Evolutionary conservation across 2,329 filamentous ascomycete species (phyloP).

Genomic region (Dothiorella sarmentorum): DNA sequence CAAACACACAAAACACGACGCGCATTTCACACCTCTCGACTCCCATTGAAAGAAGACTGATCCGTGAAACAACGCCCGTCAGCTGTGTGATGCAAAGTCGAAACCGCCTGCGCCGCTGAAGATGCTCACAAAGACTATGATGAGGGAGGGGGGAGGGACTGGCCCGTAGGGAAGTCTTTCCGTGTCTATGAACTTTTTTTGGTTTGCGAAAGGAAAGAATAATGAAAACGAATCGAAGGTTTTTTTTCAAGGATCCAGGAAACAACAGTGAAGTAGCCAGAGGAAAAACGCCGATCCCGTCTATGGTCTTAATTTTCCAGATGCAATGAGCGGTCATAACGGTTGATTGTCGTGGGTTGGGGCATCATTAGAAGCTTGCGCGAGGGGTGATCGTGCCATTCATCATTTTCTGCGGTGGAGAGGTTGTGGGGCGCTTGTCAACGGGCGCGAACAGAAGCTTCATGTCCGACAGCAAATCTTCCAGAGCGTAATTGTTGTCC

Average conservation of each 20-base stretch:
- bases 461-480: constrained; percentile 67
- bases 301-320: constrained; percentile 20
- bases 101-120: constrained; percentile 17
- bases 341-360: background rate
- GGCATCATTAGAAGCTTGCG: constrained; percentile 2
- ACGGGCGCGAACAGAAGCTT: constrained; percentile 65
- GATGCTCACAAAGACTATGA: constrained; percentile 7
- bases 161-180: constrained; percentile 1
- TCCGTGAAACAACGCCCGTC: constrained; percentile 12
- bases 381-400: background rate
- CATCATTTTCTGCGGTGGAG: background rate
- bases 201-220: constrained; percentile 28
- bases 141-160: background rate
- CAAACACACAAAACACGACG: background rate
- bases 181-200: constrained; percentile 17
- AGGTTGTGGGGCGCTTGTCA: constrained; percentile 28
- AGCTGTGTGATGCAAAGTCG: constrained; percentile 3
- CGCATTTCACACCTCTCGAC: constrained; percentile 11
- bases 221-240: constrained; percentile 24
- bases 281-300: constrained; percentile 19
- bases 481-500: constrained; percentile 62
- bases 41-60: constrained; percentile 4
- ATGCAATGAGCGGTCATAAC: constrained; percentile 9
- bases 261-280: constrained; percentile 20
- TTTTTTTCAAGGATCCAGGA: constrained; percentile 17